A percentile compares a stretch with the other conserved stretches of the same genome.
Evolutionary conservation across 2,329 filamentous ascomycete genomes (phyloP).

Genomic region (Cytospora schulzeri): DNA sequence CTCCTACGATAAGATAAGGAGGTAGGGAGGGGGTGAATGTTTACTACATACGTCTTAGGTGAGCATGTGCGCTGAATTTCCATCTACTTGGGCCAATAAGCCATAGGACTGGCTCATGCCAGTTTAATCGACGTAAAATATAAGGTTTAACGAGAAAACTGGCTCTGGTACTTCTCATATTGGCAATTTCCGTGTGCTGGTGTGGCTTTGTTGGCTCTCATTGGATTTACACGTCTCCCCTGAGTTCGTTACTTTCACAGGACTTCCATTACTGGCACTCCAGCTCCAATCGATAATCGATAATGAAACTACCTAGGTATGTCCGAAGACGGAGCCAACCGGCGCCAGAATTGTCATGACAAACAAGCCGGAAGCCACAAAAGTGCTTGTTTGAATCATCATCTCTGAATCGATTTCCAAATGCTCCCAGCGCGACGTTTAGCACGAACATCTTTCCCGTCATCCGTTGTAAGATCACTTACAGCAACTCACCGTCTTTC

Average conservation of each 20-base stretch:
- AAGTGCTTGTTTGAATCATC: slow-evolving; percentile 6
- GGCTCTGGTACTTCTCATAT: not conserved
- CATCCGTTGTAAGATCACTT: slow-evolving; percentile 27
- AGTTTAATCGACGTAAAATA: not conserved
- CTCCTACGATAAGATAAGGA: slow-evolving; percentile 29
- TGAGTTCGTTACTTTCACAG: not conserved
- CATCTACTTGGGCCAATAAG: not conserved
- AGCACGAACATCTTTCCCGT: not conserved
- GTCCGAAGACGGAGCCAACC: slow-evolving; percentile 20
- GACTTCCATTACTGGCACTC: not conserved
- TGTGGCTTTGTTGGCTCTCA: not conserved
- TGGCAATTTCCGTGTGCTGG: not conserved
- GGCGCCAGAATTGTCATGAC: slow-evolving; percentile 1
- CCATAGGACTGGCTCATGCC: not conserved
- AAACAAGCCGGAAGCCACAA: slow-evolving; percentile 15
- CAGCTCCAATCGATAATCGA: not conserved
- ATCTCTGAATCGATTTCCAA: not conserved
- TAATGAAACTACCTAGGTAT: no score
- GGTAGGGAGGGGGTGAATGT: not conserved
- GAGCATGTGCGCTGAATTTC: not conserved
- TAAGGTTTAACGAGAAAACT: not conserved
- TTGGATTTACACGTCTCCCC: not conserved
- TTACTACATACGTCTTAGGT: not conserved
- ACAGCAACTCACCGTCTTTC: slow-evolving; percentile 12
- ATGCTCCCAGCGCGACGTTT: slow-evolving; percentile 23